A percentile compares a stretch with the other conserved stretches of the same genome.
Evolutionary conservation across 192 early-diverging fungal species (phyloP).

Genomic region (Backusella morwellensis): DNA sequence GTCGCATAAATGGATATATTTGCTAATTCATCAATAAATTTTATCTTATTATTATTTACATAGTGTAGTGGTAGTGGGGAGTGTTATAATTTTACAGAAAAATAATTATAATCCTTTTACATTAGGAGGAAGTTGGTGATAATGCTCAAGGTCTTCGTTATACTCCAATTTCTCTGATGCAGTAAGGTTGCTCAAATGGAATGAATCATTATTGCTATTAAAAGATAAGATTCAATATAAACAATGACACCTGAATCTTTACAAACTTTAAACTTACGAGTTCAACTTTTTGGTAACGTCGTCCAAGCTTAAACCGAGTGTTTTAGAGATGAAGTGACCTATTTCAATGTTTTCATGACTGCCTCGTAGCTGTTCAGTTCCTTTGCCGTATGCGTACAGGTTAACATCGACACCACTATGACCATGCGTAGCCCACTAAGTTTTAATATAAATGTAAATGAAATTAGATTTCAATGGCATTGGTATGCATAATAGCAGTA

Average conservation of each 20-base stretch:
- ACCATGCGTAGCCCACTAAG: constrained; percentile 81
- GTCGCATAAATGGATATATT: neutral
- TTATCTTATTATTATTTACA: neutral
- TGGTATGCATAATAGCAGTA: neutral
- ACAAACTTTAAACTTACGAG: neutral
- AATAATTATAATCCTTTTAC: neutral
- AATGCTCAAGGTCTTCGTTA: neutral
- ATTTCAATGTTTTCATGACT: constrained; percentile 91
- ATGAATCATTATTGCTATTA: neutral
- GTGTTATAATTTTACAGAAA: neutral
- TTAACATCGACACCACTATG: constrained; percentile 97
- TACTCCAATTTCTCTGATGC: neutral
- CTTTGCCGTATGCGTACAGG: constrained; percentile 78
- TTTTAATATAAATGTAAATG: constrained; percentile 16
- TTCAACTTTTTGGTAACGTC: constrained; percentile 47
- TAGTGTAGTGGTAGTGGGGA: neutral
- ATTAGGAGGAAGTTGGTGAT: constrained; percentile 3
- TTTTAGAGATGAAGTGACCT: constrained; percentile 63
- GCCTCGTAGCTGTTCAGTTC: constrained; percentile 63
- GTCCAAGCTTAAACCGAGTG: constrained; percentile 61
- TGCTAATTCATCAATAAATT: neutral
- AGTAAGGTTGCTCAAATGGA: neutral
- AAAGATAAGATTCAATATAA: neutral
- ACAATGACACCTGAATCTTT: neutral
- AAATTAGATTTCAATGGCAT: neutral